These are phyloP conservation scores for Stagonosporopsis cucurbitacearum DNA, from an alignment of 2,329 filamentous ascomycete species.

Conservation along the genomic window DNA sequence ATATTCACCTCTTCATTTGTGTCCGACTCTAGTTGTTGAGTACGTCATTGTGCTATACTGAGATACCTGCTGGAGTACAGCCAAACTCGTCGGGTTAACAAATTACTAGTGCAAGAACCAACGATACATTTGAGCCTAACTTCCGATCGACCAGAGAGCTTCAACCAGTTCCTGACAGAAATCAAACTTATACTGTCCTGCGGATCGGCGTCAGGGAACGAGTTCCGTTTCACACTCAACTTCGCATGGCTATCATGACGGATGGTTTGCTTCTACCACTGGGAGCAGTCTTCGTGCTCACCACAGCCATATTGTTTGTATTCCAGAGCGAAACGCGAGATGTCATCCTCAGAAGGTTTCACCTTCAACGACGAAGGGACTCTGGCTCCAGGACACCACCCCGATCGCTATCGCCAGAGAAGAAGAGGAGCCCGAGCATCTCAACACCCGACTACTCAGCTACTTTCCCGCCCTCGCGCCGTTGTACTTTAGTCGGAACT, in stretches of 20 bases:
- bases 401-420: conserved; percentile 60
- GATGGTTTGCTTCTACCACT: conserved; percentile 34
- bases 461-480: conserved; percentile 61
- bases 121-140: background rate
- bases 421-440: conserved; percentile 34
- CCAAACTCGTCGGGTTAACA: background rate
- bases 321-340: conserved; percentile 48
- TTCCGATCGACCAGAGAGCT: background rate
- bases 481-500: conserved; percentile 41
- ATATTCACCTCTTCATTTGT: no score
- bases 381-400: conserved; percentile 61
- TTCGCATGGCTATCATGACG: conserved; percentile 21
- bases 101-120: background rate
- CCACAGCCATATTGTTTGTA: conserved; percentile 35
- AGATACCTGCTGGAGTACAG: background rate
- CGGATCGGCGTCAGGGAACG: no score
- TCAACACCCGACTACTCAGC: conserved; percentile 50
- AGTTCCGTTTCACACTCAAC: background rate
- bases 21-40: background rate
- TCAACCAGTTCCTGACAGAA: background rate
- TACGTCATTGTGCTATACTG: background rate
- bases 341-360: conserved; percentile 50
- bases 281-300: conserved; percentile 40
- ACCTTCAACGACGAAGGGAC: conserved; percentile 50
- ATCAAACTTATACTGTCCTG: no score